phyloP scores from a whole-genome alignment of 352 stramenopile genomes.

The Phytopythium oedochilum region DNA sequence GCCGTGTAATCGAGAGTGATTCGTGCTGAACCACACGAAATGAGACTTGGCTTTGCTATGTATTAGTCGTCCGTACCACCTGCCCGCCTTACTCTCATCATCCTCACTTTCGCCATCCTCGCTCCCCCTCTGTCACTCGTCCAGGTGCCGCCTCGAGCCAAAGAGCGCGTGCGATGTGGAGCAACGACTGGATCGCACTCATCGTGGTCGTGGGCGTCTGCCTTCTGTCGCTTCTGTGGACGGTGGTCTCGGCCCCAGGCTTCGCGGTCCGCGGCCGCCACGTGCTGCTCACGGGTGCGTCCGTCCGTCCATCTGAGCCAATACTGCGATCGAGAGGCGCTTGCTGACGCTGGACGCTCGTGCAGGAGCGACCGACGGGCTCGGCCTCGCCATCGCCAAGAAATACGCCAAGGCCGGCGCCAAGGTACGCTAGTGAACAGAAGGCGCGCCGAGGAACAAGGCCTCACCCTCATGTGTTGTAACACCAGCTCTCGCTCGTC shows the following conservation, averaged over 20 bases:
- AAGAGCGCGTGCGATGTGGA: no score
- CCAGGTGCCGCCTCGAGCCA: no score
- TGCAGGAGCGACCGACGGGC: slow-evolving; percentile 26
- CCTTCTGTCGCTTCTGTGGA: slow-evolving; percentile 43
- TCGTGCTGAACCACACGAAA: no score
- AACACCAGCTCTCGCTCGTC: slow-evolving; percentile 35
- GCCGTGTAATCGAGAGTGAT: no score
- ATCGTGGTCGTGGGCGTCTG: slow-evolving; percentile 33
- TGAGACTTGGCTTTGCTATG: no score
- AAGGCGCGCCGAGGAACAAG: no score
- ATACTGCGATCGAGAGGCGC: no score
- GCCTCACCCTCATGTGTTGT: no score
- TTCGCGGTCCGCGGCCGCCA: slow-evolving; percentile 49
- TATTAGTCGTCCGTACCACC: no score
- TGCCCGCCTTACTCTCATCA: no score
- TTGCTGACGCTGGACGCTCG: neutral
- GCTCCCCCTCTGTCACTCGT: neutral
- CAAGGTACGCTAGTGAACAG: no score
- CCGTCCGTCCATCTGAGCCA: no score
- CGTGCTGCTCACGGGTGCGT: slow-evolving; percentile 50
- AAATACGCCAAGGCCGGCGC: slow-evolving; percentile 48
- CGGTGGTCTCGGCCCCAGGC: slow-evolving; percentile 29
- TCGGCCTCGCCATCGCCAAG: slow-evolving; percentile 58
- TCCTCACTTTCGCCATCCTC: neutral
- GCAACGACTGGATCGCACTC: slow-evolving; percentile 27